These are phyloP conservation scores for Penicillium vulpinum DNA, from an alignment of 2,329 filamentous ascomycete genomes.

Conservation along the genomic window DNA sequence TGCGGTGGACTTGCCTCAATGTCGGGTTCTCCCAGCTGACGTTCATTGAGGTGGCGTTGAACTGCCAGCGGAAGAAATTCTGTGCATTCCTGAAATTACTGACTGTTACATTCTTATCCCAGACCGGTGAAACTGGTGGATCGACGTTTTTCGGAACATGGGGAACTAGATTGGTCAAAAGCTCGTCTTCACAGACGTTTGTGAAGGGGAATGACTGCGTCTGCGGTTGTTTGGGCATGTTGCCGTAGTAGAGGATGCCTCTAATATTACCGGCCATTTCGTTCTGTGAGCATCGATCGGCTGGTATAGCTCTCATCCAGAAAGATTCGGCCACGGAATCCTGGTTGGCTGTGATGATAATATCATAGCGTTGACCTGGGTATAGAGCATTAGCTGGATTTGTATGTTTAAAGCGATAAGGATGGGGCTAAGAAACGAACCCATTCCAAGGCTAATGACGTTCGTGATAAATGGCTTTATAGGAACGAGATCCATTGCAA, in stretches of 20 bases:
- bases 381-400: background rate
- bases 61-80: constrained; percentile 24
- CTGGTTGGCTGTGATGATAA: constrained; percentile 35
- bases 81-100: background rate
- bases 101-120: background rate
- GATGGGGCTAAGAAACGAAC: constrained; percentile 20
- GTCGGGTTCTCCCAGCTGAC: constrained; percentile 13
- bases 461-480: constrained; percentile 56
- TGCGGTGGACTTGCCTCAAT: constrained; percentile 19
- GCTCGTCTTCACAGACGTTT: background rate
- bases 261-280: constrained; percentile 1
- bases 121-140: background rate
- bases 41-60: constrained; percentile 53
- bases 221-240: background rate
- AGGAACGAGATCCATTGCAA: constrained; percentile 60
- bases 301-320: constrained; percentile 40
- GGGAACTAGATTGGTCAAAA: background rate
- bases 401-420: background rate
- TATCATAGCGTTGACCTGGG: constrained; percentile 43
- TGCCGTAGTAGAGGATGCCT: constrained; percentile 6
- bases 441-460: constrained; percentile 48
- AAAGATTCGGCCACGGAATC: constrained; percentile 22
- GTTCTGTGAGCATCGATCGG: background rate
- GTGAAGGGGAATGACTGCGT: background rate
- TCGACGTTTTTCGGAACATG: background rate